Conservation (phyloP, 495 filamentous ascomycete species). For the Cercophora sp. region DNA sequence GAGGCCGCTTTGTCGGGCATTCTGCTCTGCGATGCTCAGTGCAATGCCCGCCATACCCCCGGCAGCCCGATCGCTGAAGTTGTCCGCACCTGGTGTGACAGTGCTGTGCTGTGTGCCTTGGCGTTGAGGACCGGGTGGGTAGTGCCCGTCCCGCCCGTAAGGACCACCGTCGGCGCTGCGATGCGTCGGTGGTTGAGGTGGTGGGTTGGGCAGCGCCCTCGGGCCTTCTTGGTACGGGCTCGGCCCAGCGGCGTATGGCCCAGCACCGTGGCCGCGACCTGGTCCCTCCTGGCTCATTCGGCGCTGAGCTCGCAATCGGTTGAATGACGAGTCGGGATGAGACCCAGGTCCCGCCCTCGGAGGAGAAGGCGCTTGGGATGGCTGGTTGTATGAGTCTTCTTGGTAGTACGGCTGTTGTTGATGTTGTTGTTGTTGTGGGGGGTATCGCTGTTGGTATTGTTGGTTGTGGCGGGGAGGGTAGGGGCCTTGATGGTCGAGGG, state of each 20-base stretch:
- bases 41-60: constrained; percentile 78
- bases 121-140: constrained; percentile 18
- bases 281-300: constrained; percentile 30
- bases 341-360: constrained; percentile 26
- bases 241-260: constrained; percentile 15
- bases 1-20: constrained; percentile 68
- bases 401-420: constrained; percentile 18
- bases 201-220: constrained; percentile 7
- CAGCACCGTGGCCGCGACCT: constrained; percentile 5
- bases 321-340: constrained; percentile 43
- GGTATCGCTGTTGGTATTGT: constrained; percentile 18
- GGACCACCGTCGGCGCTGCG: constrained; percentile 24
- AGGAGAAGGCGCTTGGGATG: constrained; percentile 16
- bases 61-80: constrained; percentile 64
- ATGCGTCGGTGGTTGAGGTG: constrained; percentile 23
- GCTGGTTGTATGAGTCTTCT: constrained; percentile 19
- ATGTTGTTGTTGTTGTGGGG: constrained; percentile 19
- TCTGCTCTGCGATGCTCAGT: constrained; percentile 65
- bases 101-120: constrained; percentile 46
- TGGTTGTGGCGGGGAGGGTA: constrained; percentile 11
- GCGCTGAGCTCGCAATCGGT: constrained; percentile 35
- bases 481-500: constrained; percentile 26
- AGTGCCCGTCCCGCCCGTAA: constrained; percentile 26
- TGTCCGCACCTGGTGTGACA: constrained; percentile 70
- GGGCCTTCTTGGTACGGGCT: constrained; percentile 9